Evolutionary conservation across 768 basidiomycete species (phyloP).

Genomic region (Xerocomus potaroensis): DNA sequence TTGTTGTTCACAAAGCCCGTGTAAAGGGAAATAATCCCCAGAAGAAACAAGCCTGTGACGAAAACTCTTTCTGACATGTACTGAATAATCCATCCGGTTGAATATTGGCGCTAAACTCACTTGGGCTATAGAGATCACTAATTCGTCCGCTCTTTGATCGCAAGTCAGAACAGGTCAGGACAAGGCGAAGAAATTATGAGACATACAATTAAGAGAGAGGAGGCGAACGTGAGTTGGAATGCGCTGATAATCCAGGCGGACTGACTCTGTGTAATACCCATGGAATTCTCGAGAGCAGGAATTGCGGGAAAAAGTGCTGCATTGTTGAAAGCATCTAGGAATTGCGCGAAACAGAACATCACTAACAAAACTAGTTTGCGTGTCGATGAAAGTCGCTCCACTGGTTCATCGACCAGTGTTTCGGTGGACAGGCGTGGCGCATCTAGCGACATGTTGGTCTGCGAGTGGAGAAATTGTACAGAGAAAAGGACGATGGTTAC

Average conservation of each 20-base stretch:
- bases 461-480: not conserved
- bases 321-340: conserved; percentile 43
- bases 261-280: conserved; percentile 9
- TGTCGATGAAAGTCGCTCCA: conserved; percentile 16
- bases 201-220: conserved; percentile 31
- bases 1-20: conserved; percentile 45
- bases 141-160: conserved; percentile 23
- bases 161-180: conserved; percentile 6
- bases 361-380: conserved; percentile 31
- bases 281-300: conserved; percentile 27
- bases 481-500: too few relatives aligned
- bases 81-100: conserved; percentile 26
- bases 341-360: conserved; percentile 39
- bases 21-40: conserved; percentile 43
- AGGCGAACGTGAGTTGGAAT: conserved; percentile 45
- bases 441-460: conserved; percentile 5
- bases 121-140: conserved; percentile 26
- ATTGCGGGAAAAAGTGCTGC: conserved; percentile 39
- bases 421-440: not conserved
- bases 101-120: conserved; percentile 22
- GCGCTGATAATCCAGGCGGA: conserved; percentile 40
- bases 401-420: not conserved
- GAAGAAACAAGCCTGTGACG: conserved; percentile 34
- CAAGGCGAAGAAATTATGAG: not conserved
- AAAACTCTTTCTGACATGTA: conserved; percentile 40